phyloP scores from a whole-genome alignment of 1,139 yeast genomes.

The Hanseniaspora sp. region DNA sequence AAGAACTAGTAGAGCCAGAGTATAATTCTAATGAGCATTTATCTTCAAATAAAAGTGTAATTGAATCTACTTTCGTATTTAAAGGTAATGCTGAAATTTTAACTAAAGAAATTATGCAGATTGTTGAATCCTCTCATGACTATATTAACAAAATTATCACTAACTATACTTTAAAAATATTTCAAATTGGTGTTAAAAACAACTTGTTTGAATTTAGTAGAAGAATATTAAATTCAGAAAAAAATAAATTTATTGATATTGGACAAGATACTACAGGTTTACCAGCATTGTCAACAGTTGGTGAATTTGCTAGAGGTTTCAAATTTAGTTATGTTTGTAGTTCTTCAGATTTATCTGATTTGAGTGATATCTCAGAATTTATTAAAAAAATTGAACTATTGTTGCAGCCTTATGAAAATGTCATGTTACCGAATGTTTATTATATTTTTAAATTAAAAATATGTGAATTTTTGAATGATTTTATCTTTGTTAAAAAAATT shows the following conservation, averaged over 20 bases:
- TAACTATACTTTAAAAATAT: conserved; percentile 9
- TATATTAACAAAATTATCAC: conserved; percentile 2
- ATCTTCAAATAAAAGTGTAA: conserved; percentile 21
- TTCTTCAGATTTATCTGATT: conserved; percentile 31
- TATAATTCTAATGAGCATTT: conserved; percentile 6
- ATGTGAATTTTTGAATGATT: conserved; percentile 38
- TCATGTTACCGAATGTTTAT: conserved; percentile 42
- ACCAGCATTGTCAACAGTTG: background rate
- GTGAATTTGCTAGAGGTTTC: conserved; percentile 2
- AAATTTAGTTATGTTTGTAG: conserved; percentile 21
- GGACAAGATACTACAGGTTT: background rate
- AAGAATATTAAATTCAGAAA: conserved; percentile 3
- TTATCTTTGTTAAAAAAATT: conserved; percentile 55
- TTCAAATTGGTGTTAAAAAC: conserved; percentile 12
- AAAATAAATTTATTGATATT: background rate
- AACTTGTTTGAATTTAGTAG: conserved; percentile 9
- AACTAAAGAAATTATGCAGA: conserved; percentile 32
- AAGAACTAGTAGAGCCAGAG: conserved; percentile 23
- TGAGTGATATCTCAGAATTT: conserved; percentile 37
- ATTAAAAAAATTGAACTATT: conserved; percentile 53
- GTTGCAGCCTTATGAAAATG: conserved; percentile 54
- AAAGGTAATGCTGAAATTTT: conserved; percentile 42
- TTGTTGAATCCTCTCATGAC: conserved; percentile 29
- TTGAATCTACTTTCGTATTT: conserved; percentile 44
- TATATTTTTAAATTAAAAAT: conserved; percentile 41